Conservation (phyloP, 2,329 filamentous ascomycete genomes). For the Fonsecaea pugnacius region DNA sequence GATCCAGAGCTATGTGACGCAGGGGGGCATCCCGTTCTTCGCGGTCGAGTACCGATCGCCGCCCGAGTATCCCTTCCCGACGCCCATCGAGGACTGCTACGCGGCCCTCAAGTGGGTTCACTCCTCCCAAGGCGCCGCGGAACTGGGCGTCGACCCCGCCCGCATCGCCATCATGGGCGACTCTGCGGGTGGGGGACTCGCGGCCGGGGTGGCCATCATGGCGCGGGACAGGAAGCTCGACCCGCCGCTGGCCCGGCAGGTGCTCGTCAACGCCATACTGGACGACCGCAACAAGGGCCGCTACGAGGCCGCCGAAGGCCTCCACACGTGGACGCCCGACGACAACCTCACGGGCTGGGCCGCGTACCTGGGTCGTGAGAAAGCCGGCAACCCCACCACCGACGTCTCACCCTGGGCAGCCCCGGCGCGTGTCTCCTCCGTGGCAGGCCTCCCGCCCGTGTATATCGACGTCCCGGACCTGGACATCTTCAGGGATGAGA, state of each 20-base stretch:
- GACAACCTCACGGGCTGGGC: slow-evolving; percentile 49
- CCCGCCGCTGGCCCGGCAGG: slow-evolving; percentile 46
- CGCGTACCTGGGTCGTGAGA: slow-evolving; percentile 34
- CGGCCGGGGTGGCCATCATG: slow-evolving; percentile 46
- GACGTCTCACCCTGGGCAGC: slow-evolving; percentile 42
- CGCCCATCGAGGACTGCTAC: slow-evolving; percentile 39
- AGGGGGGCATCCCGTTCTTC: slow-evolving; percentile 37
- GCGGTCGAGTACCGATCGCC: slow-evolving; percentile 39
- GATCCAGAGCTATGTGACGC: slow-evolving; percentile 30
- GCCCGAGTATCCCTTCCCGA: slow-evolving; percentile 37
- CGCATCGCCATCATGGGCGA: slow-evolving; percentile 50
- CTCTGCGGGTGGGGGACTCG: slow-evolving; percentile 52
- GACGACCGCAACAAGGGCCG: slow-evolving; percentile 47
- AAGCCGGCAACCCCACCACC: slow-evolving; percentile 37
- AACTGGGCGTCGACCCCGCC: slow-evolving; percentile 48
- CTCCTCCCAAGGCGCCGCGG: slow-evolving; percentile 40
- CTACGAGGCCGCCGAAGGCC: slow-evolving; percentile 41
- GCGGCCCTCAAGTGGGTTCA: slow-evolving; percentile 45
- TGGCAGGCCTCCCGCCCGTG: slow-evolving; percentile 47
- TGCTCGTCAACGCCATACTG: slow-evolving; percentile 55
- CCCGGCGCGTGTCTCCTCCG: slow-evolving; percentile 44
- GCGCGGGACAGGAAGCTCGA: slow-evolving; percentile 43
- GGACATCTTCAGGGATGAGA: slow-evolving; percentile 52
- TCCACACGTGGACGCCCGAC: slow-evolving; percentile 45
- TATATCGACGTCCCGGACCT: slow-evolving; percentile 53